Base-by-base conservation (phyloP, 23 red algal species). In the Agarophyton chilense region DNA sequence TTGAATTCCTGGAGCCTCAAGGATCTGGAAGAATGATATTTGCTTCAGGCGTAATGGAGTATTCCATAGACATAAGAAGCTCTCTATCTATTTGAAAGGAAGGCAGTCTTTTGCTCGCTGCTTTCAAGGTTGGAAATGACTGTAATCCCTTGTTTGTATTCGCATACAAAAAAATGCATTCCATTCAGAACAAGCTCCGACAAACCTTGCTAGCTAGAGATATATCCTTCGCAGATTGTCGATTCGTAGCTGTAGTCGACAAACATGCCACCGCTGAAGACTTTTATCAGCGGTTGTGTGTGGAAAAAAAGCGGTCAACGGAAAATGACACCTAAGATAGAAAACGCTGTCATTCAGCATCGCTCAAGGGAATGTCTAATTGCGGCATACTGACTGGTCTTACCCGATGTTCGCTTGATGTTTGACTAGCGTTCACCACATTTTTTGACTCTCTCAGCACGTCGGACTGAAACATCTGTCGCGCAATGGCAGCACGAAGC, bases 401-500 rank as follows among this genome's bases (percentile, higher is more conserved):
- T 51, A 58, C 40, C 24, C 60, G 44, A 38, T 29, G n/a, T 24
- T 47, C 35, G 25, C 82, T 49, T 54, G 65, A 29, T 26, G 43
- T 74, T 12, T 43, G 43, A 18, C 43, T 49, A 39, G 68, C 12
- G 40, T 47, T 47, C 41, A 34, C 68, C 28, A 51, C 82, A 70
- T 83, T 70, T 28, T 42, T 53, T 25, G 82, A 63, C 46, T 86
- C 82, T 40, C 49, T 70, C 82, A 86, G 57, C 12, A 86, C 16
- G 8, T 86, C 82, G 24, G 62, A 70, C 60, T 86, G 82, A 67
- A 86, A 86, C 14, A 86, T 44, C 46, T 86, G 62, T 51, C 82
- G 42, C 26, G 82, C 82, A 19, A 67, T 71, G 6, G 68, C 68
- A 43, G 47, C 68, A 4, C 68, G 68, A 74, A 74, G 68, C 21